Base-by-base conservation (phyloP, 768 basidiomycete genomes). In the Albatrellus ellisii region DNA sequence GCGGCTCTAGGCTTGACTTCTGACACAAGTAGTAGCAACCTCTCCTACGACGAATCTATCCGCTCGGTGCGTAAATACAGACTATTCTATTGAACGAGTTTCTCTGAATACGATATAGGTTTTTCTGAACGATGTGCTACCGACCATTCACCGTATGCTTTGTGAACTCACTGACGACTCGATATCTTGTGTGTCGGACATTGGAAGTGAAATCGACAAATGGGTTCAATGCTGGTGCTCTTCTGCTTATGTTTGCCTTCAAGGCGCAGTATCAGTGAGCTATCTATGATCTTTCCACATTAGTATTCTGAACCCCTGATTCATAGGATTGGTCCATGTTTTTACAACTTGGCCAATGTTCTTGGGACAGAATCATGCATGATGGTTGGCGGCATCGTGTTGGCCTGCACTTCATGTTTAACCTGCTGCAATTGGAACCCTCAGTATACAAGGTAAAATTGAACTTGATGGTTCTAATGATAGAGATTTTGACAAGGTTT, bases 1-100 rank as follows among this genome's bases (percentile, higher is more conserved):
- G 76, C 72, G 22, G 65, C 76, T 6, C 63, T 83, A 14, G 35
- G 35, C n/a, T n/a, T 36, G 35, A 36, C 15, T 36, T 22, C 17
- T 3, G 12, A 21, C 20, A 21, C 12, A 14, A 12, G 20, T 21
- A 21, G 25, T 36, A 7, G 11, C 14, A 14, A n/a, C 3, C 6
- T 6, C 6, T 32, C 11, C 18, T 14, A 32, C 14, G n/a, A 7
- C n/a, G 31, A 6, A 32, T 14, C 31, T 7, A n/a, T 32, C 9
- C 18, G 31, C 31, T 32, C 5, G 14, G 11, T 21, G n/a, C 25
- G 9, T 36, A 18, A 36, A 12, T 36, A 3, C 14, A 22, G n/a
- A 32, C 25, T 20, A 22, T 36, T 14, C 18, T 22, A 21, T 36
- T 21, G 17, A 8, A 36, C 7, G n/a, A 32, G 11, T 32, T 6